Evolutionary conservation across 2,329 filamentous ascomycete species (phyloP).

Genomic region (Cytospora mali): DNA sequence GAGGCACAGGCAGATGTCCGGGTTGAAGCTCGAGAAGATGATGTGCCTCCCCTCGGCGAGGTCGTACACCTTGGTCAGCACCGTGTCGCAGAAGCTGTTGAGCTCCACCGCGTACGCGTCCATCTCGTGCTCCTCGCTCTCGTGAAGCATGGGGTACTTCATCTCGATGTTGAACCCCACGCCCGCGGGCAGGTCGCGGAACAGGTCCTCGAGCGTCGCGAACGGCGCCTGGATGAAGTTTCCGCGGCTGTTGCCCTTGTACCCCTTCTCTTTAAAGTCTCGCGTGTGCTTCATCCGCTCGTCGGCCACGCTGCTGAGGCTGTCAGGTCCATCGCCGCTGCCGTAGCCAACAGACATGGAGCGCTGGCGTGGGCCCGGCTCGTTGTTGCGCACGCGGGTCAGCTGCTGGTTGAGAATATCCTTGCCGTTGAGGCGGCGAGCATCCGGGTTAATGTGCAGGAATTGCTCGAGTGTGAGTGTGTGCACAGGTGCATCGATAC

Average conservation of each 20-base stretch:
- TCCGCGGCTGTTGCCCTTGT: constrained; percentile 91
- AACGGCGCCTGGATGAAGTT: constrained; percentile 96
- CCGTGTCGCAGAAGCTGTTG: constrained; percentile 94
- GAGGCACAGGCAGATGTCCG: constrained; percentile 90
- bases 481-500: constrained; percentile 94
- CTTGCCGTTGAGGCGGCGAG: constrained; percentile 50
- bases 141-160: constrained; percentile 98
- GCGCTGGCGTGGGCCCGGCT: constrained; percentile 44
- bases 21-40: constrained; percentile 97
- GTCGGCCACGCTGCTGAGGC: constrained; percentile 47
- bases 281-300: constrained; percentile 97
- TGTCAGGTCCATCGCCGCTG: constrained; percentile 38
- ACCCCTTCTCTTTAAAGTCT: constrained; percentile 92
- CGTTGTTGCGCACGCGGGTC: constrained; percentile 37
- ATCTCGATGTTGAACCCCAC: constrained; percentile 99
- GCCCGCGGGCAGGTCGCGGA: constrained; percentile 76
- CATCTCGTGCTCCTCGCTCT: constrained; percentile 95
- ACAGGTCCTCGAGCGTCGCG: constrained; percentile 91
- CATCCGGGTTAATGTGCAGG: constrained; percentile 74
- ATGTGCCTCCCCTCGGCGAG: constrained; percentile 81
- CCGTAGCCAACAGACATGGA: constrained; percentile 59
- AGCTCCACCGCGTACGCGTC: constrained; percentile 94
- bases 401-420: constrained; percentile 35
- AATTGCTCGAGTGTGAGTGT: constrained; percentile 95
- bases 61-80: constrained; percentile 88